A percentile compares a stretch with the other conserved stretches of the same genome.
These are phyloP conservation scores for Chamaenerion angustifolium DNA, from an alignment of 345 rosid genomes.

Conservation along the genomic window DNA sequence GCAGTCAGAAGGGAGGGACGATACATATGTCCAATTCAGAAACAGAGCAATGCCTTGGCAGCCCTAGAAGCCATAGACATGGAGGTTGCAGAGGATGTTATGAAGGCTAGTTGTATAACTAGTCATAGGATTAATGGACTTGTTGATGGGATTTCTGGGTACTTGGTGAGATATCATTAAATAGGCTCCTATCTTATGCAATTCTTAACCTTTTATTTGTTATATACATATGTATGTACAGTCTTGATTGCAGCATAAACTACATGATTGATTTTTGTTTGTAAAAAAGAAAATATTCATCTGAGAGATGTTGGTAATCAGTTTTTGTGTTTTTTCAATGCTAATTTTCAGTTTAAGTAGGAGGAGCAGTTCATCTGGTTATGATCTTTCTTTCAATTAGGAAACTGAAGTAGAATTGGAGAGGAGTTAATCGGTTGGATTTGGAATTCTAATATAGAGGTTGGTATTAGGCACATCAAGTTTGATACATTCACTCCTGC, in stretches of 20 bases:
- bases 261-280: no score
- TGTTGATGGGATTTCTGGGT: conserved; percentile 89
- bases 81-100: conserved; percentile 72
- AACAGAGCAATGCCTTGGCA: conserved; percentile 93
- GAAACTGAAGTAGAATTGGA: no score
- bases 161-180: conserved; percentile 41
- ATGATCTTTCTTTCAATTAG: neutral
- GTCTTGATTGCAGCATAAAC: no score
- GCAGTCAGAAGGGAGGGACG: conserved; percentile 94
- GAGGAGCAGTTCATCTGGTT: no score
- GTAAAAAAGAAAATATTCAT: no score
- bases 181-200: neutral
- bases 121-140: conserved; percentile 91
- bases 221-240: no score
- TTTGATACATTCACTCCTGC: conserved; percentile 96
- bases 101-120: conserved; percentile 79
- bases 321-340: no score
- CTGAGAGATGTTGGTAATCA: no score
- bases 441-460: conserved; percentile 11
- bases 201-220: no score
- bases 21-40: conserved; percentile 88
- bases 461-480: conserved; percentile 56
- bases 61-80: conserved; percentile 88
- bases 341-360: no score
- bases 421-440: no score